Evolutionary conservation across 805 yeast genomes (phyloP).

Genomic region (Lachancea sp.): DNA sequence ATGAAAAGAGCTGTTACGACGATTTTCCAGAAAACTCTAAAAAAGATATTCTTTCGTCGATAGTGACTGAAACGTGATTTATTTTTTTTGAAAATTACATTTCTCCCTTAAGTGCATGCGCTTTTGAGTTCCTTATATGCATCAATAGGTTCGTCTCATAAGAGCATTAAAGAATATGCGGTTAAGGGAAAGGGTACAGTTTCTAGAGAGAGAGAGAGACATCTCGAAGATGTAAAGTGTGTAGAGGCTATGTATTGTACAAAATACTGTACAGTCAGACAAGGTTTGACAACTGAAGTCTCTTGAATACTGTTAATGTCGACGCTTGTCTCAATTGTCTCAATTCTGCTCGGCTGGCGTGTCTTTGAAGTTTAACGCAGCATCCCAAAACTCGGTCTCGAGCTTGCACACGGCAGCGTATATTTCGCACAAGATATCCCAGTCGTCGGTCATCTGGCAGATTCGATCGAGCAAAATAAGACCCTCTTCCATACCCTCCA

Average conservation of each 20-base stretch:
- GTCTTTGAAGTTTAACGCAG: conserved; percentile 3
- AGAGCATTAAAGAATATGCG: too few species aligned
- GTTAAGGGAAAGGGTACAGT: background rate
- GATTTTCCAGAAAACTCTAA: too few species aligned
- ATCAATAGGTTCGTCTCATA: background rate
- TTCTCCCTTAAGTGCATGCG: background rate
- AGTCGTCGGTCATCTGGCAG: conserved; percentile 36
- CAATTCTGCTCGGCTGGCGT: too few species aligned
- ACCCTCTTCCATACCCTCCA: conserved; percentile 48
- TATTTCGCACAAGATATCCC: conserved; percentile 48
- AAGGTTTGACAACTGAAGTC: too few species aligned
- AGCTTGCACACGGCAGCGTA: conserved; percentile 53
- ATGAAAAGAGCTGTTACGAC: too few species aligned
- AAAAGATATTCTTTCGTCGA: too few species aligned
- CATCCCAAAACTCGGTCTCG: conserved; percentile 65
- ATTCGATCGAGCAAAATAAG: conserved; percentile 40
- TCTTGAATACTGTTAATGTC: too few species aligned
- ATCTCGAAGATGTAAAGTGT: too few species aligned
- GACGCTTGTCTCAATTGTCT: too few species aligned
- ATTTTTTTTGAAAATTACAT: background rate
- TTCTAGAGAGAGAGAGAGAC: background rate
- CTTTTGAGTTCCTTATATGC: background rate
- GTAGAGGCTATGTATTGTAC: too few species aligned
- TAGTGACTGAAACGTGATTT: background rate
- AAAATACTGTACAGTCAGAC: too few species aligned